A percentile compares a stretch with the other conserved stretches of the same genome.
phyloP scores from a whole-genome alignment of 1,284 basidiomycete species.

The Coniferiporia weirii region DNA sequence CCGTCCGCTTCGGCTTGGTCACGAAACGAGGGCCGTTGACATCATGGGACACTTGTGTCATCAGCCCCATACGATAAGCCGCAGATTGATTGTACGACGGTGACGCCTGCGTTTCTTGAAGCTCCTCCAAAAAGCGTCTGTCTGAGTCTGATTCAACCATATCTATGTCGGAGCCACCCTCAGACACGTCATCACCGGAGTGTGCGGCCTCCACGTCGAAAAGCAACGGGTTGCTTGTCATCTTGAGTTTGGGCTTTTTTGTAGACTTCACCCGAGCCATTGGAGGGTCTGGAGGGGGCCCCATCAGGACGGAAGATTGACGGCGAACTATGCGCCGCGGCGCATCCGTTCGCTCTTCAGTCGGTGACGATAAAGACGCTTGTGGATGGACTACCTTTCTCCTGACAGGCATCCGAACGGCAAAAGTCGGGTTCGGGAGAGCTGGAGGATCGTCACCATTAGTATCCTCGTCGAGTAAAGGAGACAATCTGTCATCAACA shows the following conservation, averaged over 20 bases:
- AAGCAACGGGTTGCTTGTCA: slow-evolving; percentile 40
- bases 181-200: slow-evolving; percentile 74
- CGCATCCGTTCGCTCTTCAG: slow-evolving; percentile 34
- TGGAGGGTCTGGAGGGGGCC: slow-evolving; percentile 19
- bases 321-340: slow-evolving; percentile 40
- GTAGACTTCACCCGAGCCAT: slow-evolving; percentile 27
- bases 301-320: slow-evolving; percentile 18
- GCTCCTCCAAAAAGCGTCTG: slow-evolving; percentile 58
- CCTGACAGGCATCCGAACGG: slow-evolving; percentile 23
- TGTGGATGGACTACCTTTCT: slow-evolving; percentile 12
- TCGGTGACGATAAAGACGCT: slow-evolving; percentile 31
- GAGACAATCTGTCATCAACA: background rate
- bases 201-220: slow-evolving; percentile 68
- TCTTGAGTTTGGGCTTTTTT: slow-evolving; percentile 30
- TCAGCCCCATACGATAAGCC: slow-evolving; percentile 61
- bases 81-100: slow-evolving; percentile 70
- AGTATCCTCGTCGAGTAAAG: background rate
- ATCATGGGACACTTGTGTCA: slow-evolving; percentile 58
- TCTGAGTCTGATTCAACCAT: slow-evolving; percentile 67
- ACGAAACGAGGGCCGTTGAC: slow-evolving; percentile 48
- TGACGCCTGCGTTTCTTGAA: slow-evolving; percentile 65
- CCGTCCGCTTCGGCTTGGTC: slow-evolving; percentile 41
- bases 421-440: slow-evolving; percentile 31
- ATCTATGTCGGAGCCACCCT: slow-evolving; percentile 53
- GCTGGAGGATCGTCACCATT: background rate